A percentile compares a stretch with the other conserved stretches of the same genome.
Evolutionary conservation across 352 stramenopile species (phyloP).

Genomic region (Phytopythium montanum): DNA sequence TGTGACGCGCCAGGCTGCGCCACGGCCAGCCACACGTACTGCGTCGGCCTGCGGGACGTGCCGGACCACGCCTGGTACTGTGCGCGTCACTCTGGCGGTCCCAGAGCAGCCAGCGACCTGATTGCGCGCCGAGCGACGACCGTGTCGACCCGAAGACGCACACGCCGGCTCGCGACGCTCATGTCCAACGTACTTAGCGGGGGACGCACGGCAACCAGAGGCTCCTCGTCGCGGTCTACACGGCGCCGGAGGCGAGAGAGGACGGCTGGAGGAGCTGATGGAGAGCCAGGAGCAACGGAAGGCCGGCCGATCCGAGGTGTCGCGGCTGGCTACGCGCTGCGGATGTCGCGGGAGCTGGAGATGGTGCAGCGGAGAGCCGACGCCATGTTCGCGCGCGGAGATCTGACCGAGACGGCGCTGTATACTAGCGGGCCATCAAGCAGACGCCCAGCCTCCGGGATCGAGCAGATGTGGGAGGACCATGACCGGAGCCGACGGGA

Average conservation of each 20-base stretch:
- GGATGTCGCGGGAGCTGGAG: constrained; percentile 77
- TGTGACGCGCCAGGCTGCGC: constrained; percentile 66
- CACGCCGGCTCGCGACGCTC: constrained; percentile 58
- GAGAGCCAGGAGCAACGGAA: constrained; percentile 15
- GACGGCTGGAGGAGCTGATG: constrained; percentile 20
- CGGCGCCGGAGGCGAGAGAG: constrained; percentile 16
- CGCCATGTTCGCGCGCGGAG: constrained; percentile 67
- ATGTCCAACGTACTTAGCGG: constrained; percentile 67
- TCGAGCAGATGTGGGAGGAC: constrained; percentile 66
- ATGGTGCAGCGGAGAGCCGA: constrained; percentile 64
- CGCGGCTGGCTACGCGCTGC: constrained; percentile 60
- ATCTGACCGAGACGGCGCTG: constrained; percentile 42
- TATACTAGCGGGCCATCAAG: constrained; percentile 15
- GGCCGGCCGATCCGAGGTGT: constrained; percentile 53
- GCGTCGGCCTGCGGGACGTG: constrained; percentile 52
- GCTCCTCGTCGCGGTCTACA: constrained; percentile 1
- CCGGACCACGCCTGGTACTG: constrained; percentile 75
- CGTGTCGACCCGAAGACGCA: constrained; percentile 55
- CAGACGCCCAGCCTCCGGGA: constrained; percentile 23
- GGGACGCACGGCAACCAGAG: constrained; percentile 6
- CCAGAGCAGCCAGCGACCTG: constrained; percentile 45
- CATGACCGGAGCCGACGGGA: constrained; percentile 45
- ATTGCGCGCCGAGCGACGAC: constrained; percentile 53
- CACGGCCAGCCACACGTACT: constrained; percentile 74
- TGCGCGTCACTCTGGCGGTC: constrained; percentile 30